Evolutionary conservation across 2,329 filamentous ascomycete species (phyloP).

Genomic region (Aspergillus fijiensis): DNA sequence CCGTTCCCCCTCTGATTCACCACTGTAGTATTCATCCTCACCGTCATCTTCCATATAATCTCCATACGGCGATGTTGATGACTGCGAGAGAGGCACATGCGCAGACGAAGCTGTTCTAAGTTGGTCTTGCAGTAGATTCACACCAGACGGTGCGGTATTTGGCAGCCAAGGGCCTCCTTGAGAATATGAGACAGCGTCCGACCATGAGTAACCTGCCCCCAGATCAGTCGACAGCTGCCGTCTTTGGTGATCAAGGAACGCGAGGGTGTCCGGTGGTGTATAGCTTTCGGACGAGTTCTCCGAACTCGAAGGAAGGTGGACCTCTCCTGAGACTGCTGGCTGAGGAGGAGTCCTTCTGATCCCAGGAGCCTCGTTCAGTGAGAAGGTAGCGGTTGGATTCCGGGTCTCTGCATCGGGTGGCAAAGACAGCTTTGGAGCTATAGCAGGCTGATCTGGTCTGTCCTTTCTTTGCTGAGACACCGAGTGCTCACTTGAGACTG

Average conservation of each 20-base stretch:
- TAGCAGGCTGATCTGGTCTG: conserved; percentile 17
- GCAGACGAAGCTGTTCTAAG: not conserved
- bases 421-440: conserved; percentile 31
- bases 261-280: not conserved
- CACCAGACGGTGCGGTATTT: not conserved
- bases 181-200: not conserved
- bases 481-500: conserved; percentile 24
- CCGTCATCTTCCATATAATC: conserved; percentile 53
- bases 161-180: not conserved
- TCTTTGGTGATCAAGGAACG: not conserved
- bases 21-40: conserved; percentile 63
- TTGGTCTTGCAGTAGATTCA: conserved; percentile 1
- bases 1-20: conserved; percentile 61
- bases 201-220: not conserved
- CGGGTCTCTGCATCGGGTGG: not conserved
- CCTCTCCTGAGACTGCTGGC: conserved; percentile 12
- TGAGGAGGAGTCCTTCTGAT: conserved; percentile 7
- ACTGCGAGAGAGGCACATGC: conserved; percentile 10
- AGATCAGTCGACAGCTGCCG: not conserved
- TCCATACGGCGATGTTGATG: conserved; percentile 21
- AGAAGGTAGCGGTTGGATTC: conserved; percentile 12
- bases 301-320: not conserved
- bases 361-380: conserved; percentile 7
- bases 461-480: conserved; percentile 22
- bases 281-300: not conserved